Evolutionary conservation across 225 moss, liverwort and hornwort genomes (phyloP), one percentile per base, ranked within the genome.

Genomic region (Asterella californica): DNA sequence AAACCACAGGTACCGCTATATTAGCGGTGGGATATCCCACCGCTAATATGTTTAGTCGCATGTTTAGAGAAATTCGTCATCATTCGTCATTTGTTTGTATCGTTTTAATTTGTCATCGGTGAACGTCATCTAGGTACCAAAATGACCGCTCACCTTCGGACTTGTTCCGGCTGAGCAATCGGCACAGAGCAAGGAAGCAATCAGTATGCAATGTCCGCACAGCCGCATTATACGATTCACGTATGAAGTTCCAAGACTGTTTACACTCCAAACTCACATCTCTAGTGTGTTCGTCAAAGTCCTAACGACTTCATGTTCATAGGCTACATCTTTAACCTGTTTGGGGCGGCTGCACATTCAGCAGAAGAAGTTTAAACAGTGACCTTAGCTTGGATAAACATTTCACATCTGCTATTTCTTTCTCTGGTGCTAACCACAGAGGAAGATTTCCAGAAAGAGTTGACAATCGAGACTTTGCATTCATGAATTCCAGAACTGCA

Each of bases 271-370:
- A 29, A 38, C 90, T 82, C 65, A 93, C 93, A 80, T 97, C 81
- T 97, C 92, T 29, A 97, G 90, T 47, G 97, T 91, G 72, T 97
- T 97, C 65, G 88, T 93, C 27, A 97, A 92, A 27, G 94, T 93
- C 11, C 82, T 87, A 10, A 97, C 88, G 55, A 97, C 97, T 81
- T 97, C 97, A 76, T 97, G 93, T 79, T 97, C 94, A 87, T 94
- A 91, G 4, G 97, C 97, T 32, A 97, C 94, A 50, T 97, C 97
- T 83, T 92, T 88, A 70, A 97, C 94, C 76, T 93, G 78, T 72
- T 89, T 93, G 36, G 97, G 97, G 67, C 97, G 90, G 83, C 93
- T 93, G 84, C 53, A 74, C 21, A 67, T 49, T 52, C 48, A 42
- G 2, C 60, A 45, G 63, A 33, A 48, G 73, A 25, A n/a, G n/a